Evolutionary conservation across 2,329 filamentous ascomycete species (phyloP).

Genomic region (Neofusicoccum ribis): DNA sequence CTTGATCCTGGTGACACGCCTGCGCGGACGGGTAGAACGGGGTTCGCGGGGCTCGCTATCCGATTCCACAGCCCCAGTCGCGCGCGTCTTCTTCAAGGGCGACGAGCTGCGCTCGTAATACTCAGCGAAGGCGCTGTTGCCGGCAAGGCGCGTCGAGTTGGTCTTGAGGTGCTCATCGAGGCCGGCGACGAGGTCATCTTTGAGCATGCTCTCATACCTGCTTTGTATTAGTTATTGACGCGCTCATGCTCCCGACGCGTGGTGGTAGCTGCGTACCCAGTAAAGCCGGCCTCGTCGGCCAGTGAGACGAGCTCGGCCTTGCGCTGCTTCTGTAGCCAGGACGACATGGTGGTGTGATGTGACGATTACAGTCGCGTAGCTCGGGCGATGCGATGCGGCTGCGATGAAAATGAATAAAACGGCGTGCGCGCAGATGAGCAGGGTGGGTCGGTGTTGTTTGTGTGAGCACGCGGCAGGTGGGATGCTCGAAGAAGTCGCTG

Average conservation of each 20-base stretch:
- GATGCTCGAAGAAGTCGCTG: conserved; percentile 11
- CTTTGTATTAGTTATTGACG: conserved; percentile 23
- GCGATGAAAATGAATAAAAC: neutral
- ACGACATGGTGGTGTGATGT: conserved; percentile 57
- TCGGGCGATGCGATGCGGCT: conserved; percentile 17
- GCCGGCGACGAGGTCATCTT: conserved; percentile 73
- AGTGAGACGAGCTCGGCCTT: conserved; percentile 78
- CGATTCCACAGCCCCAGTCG: conserved; percentile 40
- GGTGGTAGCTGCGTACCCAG: conserved; percentile 61
- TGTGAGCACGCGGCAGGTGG: neutral
- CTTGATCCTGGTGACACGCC: conserved; percentile 36
- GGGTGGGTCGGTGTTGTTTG: neutral
- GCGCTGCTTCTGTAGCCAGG: conserved; percentile 78
- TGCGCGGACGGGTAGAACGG: conserved; percentile 12
- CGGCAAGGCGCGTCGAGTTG: conserved; percentile 65
- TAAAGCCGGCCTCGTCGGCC: conserved; percentile 68
- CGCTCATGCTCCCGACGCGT: conserved; percentile 8
- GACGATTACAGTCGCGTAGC: conserved; percentile 11
- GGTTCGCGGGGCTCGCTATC: conserved; percentile 33
- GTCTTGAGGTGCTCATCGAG: conserved; percentile 71
- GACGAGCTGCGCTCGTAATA: conserved; percentile 71
- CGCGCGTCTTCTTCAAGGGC: conserved; percentile 47
- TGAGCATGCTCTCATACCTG: conserved; percentile 71
- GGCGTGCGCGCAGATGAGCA: conserved; percentile 5
- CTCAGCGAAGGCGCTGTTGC: conserved; percentile 65